Evolutionary conservation across 164 flowering plant species (phyloP), one percentile per base, ranked within the genome.

Genomic region (Nymphaea thermarum): DNA sequence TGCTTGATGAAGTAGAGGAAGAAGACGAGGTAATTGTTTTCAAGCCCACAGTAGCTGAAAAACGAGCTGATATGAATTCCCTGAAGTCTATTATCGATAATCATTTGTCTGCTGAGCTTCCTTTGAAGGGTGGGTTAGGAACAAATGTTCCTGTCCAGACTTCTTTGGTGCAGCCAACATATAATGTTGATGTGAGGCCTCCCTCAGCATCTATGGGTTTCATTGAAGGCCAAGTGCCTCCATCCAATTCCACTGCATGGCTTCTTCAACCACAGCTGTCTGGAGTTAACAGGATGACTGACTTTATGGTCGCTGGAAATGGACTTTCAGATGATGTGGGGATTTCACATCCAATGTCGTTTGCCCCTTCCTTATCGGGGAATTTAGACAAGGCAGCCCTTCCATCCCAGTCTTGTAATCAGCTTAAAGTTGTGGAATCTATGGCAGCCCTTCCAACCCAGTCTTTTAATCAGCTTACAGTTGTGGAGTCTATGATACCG

Each of bases 11-110:
- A 36, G 88, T 68, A 43, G 96, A 91, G 65, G 66, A 92, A 47
- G 99, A 92, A 64, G 98, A 91, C 70, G 98, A 92, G 80, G 97
- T 75, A 53, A 92, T 95, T 77, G 91, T 95, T 66, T 95, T 95
- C 68, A 86, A 83, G 78, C 98, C 99, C 44, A 63, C 79, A 53
- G 72, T 79, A 59, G 68, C 72, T 70, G 96, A 90, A 73, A 92
- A 83, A 80, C 80, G 73, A 53, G 47, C 63, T 42, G 83, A 80
- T 66, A 75, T 64, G 10, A 43, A 65, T 53, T 71, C 67, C 74
- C 74, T 77, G 18, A 79, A 72, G 6, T 42, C 62, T 75, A 44
- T 63, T 12, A 63, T 84, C 5, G 60, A 71, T 62, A 76, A 75
- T 63, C 70, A 73, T 62, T 77, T 65, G 51, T 77, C 78, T 73